A percentile compares a stretch with the other conserved stretches of the same genome.
These are phyloP conservation scores for Debaryomyces maramus DNA, from an alignment of 805 yeast genomes.

Conservation along the genomic window DNA sequence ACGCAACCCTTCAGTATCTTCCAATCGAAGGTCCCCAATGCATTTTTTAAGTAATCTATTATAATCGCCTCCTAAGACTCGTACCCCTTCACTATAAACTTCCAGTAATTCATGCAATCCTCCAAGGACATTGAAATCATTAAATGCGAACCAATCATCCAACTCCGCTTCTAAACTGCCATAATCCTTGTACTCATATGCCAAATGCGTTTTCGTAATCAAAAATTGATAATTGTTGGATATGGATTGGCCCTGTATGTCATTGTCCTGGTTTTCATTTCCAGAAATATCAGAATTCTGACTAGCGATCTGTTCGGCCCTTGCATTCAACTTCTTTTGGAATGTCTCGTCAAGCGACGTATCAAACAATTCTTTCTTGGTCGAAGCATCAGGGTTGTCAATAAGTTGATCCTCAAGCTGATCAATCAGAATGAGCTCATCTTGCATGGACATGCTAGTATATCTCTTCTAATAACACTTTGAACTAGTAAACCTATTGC, in stretches of 20 bases:
- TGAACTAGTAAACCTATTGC: too few relatives aligned
- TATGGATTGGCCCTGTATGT: neutral
- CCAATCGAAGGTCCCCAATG: neutral
- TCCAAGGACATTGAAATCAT: conserved; percentile 28
- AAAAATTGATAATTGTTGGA: conserved; percentile 25
- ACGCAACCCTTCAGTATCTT: conserved; percentile 7
- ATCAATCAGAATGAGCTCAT: conserved; percentile 38
- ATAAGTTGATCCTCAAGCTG: conserved; percentile 48
- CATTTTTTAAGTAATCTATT: conserved; percentile 1
- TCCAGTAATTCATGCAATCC: conserved; percentile 14
- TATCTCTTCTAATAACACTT: too few relatives aligned
- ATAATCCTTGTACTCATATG: conserved; percentile 29
- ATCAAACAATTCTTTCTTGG: conserved; percentile 29
- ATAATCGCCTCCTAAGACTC: neutral
- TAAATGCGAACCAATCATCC: conserved; percentile 39
- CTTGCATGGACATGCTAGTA: conserved; percentile 17
- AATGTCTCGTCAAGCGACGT: conserved; percentile 40
- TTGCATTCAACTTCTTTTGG: conserved; percentile 40
- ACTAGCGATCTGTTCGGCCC: conserved; percentile 38
- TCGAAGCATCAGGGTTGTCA: conserved; percentile 41
- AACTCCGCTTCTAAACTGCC: conserved; percentile 29
- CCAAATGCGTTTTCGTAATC: conserved; percentile 30
- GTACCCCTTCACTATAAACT: conserved; percentile 3
- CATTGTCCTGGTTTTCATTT: neutral
- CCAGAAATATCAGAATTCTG: conserved; percentile 6